Evolutionary conservation across 208 protist genomes (phyloP).

Genomic region (Porcisia hertigi): DNA sequence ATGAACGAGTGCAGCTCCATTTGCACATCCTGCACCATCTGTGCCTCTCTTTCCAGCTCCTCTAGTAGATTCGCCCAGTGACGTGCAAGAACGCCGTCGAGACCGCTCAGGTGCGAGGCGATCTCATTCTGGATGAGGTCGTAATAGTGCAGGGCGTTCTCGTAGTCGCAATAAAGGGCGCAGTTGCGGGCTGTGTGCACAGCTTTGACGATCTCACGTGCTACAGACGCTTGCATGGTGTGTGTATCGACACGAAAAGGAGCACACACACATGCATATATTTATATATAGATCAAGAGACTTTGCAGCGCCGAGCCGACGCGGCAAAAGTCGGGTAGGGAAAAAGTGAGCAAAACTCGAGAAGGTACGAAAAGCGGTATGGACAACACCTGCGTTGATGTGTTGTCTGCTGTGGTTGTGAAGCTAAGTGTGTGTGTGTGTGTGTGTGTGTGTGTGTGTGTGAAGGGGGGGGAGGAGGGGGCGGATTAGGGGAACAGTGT

Average conservation of each 20-base stretch:
- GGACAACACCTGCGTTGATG: neutral
- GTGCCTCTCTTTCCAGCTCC: slow-evolving; percentile 43
- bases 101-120: slow-evolving; percentile 18
- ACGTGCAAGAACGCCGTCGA: slow-evolving; percentile 29
- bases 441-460: too few relatives aligned
- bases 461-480: too few relatives aligned
- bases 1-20: slow-evolving; percentile 34
- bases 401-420: neutral
- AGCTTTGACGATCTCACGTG: slow-evolving; percentile 41
- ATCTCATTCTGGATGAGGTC: slow-evolving; percentile 51
- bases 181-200: slow-evolving; percentile 60
- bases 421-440: too few relatives aligned
- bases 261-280: neutral
- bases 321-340: neutral
- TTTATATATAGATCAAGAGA: neutral
- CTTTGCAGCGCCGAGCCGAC: neutral
- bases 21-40: slow-evolving; percentile 37
- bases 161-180: slow-evolving; percentile 72
- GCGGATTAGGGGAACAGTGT: too few relatives aligned
- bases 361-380: too few relatives aligned
- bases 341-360: neutral
- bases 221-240: slow-evolving; percentile 19
- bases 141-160: slow-evolving; percentile 65
- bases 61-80: slow-evolving; percentile 46
- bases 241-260: neutral